Evolutionary conservation across 768 basidiomycete genomes (phyloP).

Genomic region (Tricholoma bakamatsutake): DNA sequence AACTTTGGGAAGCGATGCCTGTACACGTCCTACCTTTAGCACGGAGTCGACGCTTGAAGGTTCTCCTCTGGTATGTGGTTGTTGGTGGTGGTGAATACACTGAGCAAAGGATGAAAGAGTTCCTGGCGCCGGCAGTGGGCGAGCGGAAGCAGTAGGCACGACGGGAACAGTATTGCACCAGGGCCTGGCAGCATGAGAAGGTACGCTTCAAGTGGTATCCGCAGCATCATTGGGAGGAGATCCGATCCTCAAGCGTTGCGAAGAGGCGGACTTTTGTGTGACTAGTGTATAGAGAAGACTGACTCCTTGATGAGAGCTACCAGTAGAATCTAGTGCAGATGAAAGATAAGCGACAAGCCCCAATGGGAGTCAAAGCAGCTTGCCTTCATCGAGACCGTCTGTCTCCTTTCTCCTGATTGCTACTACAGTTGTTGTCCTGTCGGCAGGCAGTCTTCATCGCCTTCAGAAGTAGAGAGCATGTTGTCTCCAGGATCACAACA

Average conservation of each 20-base stretch:
- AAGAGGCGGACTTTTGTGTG: no score
- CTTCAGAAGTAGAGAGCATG: no score
- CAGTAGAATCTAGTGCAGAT: neutral
- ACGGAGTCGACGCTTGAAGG: no score
- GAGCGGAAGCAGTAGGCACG: conserved; percentile 4
- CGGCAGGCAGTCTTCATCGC: neutral
- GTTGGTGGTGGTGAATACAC: neutral
- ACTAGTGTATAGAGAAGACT: neutral
- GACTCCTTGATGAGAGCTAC: conserved; percentile 3
- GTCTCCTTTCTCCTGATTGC: no score
- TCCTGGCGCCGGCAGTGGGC: neutral
- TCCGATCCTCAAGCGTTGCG: neutral
- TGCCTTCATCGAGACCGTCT: neutral
- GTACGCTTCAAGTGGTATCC: neutral
- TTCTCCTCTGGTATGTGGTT: no score
- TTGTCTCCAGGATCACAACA: neutral
- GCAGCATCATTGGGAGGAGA: neutral
- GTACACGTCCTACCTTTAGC: no score
- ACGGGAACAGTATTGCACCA: conserved; percentile 1
- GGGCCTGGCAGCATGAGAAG: neutral
- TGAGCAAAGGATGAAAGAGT: neutral
- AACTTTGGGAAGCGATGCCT: no score
- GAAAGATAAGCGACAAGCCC: neutral
- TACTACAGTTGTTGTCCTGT: neutral
- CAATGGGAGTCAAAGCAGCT: neutral